phyloP scores from a whole-genome alignment of 495 filamentous ascomycete species.

The Saxophila tyrrhenica region DNA sequence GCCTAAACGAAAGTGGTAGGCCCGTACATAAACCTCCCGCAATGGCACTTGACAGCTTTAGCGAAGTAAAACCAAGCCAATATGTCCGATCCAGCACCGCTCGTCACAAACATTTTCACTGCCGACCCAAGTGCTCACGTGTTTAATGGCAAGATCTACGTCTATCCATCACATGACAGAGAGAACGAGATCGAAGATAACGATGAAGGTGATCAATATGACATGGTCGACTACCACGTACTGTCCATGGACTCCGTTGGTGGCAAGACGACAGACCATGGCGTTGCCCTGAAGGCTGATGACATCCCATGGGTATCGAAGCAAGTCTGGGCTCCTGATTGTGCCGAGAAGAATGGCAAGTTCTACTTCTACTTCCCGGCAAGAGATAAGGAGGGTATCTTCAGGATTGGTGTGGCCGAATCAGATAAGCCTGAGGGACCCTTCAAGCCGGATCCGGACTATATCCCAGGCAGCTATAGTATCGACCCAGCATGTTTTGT shows the following conservation, averaged over 20 bases:
- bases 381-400: constrained; percentile 44
- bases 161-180: constrained; percentile 57
- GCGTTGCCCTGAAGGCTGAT: constrained; percentile 39
- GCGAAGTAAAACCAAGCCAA: too few relatives aligned
- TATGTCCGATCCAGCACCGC: constrained; percentile 17
- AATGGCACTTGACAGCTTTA: too few relatives aligned
- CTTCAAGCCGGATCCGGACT: constrained; percentile 45
- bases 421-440: constrained; percentile 45
- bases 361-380: constrained; percentile 58
- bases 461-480: constrained; percentile 47
- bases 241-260: constrained; percentile 42
- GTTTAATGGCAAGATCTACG: constrained; percentile 50
- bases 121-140: constrained; percentile 58
- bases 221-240: constrained; percentile 64
- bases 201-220: constrained; percentile 75
- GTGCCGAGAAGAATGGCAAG: constrained; percentile 45
- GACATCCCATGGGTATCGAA: constrained; percentile 54
- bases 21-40: too few relatives aligned
- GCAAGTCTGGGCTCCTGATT: constrained; percentile 56
- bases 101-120: constrained; percentile 17
- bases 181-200: constrained; percentile 52
- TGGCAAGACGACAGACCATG: constrained; percentile 46
- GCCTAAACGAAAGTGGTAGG: too few relatives aligned
- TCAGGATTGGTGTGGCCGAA: constrained; percentile 54
- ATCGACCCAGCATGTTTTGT: constrained; percentile 57